phyloP scores from a whole-genome alignment of 495 filamentous ascomycete species.

The Aspergillus diversus region DNA sequence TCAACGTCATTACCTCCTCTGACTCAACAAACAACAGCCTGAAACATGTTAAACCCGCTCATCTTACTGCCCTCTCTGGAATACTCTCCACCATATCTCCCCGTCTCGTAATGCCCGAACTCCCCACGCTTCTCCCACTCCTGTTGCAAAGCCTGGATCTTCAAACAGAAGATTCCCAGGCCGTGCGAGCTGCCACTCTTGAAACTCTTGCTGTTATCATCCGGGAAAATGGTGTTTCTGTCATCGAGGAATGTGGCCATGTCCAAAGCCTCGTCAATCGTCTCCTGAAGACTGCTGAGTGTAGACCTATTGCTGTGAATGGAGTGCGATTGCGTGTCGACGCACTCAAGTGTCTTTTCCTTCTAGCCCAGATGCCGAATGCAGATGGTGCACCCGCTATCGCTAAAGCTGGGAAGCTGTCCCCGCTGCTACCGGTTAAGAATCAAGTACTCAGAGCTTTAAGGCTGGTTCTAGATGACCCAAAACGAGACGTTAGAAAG shows the following conservation, averaged over 20 bases:
- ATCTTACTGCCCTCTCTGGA: slow-evolving; percentile 68
- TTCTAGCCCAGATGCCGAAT: slow-evolving; percentile 50
- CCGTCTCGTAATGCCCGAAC: slow-evolving; percentile 60
- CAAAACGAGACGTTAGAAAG: slow-evolving; percentile 66
- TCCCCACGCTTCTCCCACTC: slow-evolving; percentile 64
- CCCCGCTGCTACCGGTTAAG: slow-evolving; percentile 61
- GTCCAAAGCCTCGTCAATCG: slow-evolving; percentile 61
- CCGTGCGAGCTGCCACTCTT: slow-evolving; percentile 66
- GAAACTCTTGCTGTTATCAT: slow-evolving; percentile 63
- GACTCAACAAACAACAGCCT: slow-evolving; percentile 8
- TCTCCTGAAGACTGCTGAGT: slow-evolving; percentile 53
- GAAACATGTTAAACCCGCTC: slow-evolving; percentile 58
- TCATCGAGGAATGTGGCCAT: slow-evolving; percentile 60
- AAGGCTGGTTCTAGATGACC: slow-evolving; percentile 63
- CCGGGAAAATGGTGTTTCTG: slow-evolving; percentile 55
- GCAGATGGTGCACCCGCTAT: slow-evolving; percentile 30
- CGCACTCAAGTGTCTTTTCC: slow-evolving; percentile 59
- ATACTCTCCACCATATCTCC: slow-evolving; percentile 65
- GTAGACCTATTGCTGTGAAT: slow-evolving; percentile 30
- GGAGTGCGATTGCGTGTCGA: slow-evolving; percentile 51
- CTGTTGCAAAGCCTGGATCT: slow-evolving; percentile 74
- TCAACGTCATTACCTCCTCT: slow-evolving; percentile 34
- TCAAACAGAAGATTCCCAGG: slow-evolving; percentile 46
- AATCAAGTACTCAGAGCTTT: slow-evolving; percentile 58
- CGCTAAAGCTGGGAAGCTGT: slow-evolving; percentile 40